phyloP scores from a whole-genome alignment of 176 grass and related monocot genomes.

The Pontederia paniculata region DNA sequence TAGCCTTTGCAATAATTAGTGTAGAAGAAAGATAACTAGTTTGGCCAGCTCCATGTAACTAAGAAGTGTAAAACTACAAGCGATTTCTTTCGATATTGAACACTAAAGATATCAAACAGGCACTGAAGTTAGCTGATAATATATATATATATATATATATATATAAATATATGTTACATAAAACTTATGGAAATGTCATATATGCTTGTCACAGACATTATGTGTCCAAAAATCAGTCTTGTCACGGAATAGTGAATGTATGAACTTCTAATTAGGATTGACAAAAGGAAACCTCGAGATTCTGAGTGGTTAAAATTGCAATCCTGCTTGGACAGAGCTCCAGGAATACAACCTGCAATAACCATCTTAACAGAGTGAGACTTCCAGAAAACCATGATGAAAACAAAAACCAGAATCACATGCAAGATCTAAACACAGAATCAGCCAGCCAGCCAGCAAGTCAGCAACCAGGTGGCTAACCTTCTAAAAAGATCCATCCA shows the following conservation, averaged over 20 bases:
- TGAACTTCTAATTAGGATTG: not conserved
- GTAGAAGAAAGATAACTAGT: too few relatives aligned
- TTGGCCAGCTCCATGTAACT: too few relatives aligned
- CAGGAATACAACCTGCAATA: slow-evolving; percentile 79
- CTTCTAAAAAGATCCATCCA: slow-evolving; percentile 34
- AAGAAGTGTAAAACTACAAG: too few relatives aligned
- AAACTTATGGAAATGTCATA: not conserved
- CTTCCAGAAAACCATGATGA: not conserved
- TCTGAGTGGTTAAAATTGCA: slow-evolving; percentile 66
- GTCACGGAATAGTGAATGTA: not conserved
- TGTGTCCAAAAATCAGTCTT: not conserved
- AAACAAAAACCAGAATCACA: not conserved
- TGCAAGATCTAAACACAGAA: not conserved
- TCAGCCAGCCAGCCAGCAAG: slow-evolving; percentile 6
- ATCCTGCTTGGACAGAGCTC: slow-evolving; percentile 72
- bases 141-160: too few relatives aligned
- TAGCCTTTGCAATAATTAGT: too few relatives aligned
- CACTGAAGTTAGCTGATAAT: too few relatives aligned
- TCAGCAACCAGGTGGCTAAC: slow-evolving; percentile 21
- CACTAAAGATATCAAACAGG: too few relatives aligned
- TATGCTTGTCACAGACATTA: not conserved
- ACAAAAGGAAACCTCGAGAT: slow-evolving; percentile 51
- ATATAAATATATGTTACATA: too few relatives aligned
- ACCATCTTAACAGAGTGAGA: not conserved
- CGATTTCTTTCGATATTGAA: too few relatives aligned